phyloP scores from a whole-genome alignment of 805 yeast genomes.

The Hanseniaspora jakobsenii region DNA sequence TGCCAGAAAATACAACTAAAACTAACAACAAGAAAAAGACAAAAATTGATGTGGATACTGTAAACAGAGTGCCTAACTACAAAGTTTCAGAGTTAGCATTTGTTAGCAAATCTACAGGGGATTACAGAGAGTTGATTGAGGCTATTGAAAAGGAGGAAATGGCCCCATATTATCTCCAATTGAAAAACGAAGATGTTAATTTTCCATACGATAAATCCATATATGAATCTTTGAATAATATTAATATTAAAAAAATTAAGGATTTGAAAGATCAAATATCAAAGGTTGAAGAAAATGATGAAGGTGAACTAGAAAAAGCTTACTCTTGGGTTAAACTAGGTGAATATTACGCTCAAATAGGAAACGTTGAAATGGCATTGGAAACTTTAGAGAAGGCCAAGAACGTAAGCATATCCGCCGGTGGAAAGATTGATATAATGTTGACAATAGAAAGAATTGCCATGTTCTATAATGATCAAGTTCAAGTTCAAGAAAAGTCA shows the following conservation, averaged over 20 bases:
- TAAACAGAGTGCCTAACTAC: slow-evolving; percentile 61
- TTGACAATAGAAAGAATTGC: slow-evolving; percentile 78
- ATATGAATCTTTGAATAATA: slow-evolving; percentile 38
- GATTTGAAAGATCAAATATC: slow-evolving; percentile 35
- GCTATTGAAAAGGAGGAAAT: slow-evolving; percentile 49
- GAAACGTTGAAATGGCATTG: slow-evolving; percentile 64
- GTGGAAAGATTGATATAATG: slow-evolving; percentile 76
- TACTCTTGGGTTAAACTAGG: slow-evolving; percentile 71
- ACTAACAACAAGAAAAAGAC: slow-evolving; percentile 19
- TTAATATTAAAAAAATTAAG: slow-evolving; percentile 45
- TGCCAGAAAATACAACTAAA: background rate
- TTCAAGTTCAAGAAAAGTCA: slow-evolving; percentile 55
- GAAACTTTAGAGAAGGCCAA: slow-evolving; percentile 58
- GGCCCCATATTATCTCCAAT: slow-evolving; percentile 72
- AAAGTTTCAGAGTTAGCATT: slow-evolving; percentile 71
- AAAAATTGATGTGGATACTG: slow-evolving; percentile 22
- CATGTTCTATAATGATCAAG: slow-evolving; percentile 73
- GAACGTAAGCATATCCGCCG: slow-evolving; percentile 72
- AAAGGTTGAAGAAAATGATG: slow-evolving; percentile 48
- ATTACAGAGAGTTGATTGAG: slow-evolving; percentile 29
- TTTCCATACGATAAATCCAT: slow-evolving; percentile 50
- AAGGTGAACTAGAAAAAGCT: slow-evolving; percentile 74
- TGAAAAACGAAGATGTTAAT: slow-evolving; percentile 37
- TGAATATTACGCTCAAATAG: slow-evolving; percentile 74
- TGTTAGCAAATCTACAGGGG: slow-evolving; percentile 36